Evolutionary conservation across 1,284 basidiomycete genomes (phyloP).

Genomic region (Athelia sp.): DNA sequence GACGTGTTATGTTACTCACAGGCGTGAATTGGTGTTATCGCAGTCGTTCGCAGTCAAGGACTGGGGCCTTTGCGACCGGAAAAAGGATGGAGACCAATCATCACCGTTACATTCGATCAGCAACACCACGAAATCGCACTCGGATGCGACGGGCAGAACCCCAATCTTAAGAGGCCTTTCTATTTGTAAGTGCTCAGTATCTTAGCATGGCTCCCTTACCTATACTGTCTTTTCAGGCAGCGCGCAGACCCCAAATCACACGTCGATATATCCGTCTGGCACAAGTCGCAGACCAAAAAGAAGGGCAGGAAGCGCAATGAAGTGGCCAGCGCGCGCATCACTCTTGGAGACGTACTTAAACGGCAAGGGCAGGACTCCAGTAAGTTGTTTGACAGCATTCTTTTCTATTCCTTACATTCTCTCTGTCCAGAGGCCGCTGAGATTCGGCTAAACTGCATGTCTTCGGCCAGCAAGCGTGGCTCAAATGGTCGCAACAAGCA

Average conservation of each 20-base stretch:
- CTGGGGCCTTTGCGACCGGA: conserved; percentile 41
- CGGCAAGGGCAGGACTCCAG: conserved; percentile 39
- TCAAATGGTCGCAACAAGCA: conserved; percentile 24
- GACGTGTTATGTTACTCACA: neutral
- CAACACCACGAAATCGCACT: conserved; percentile 48
- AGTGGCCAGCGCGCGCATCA: conserved; percentile 42
- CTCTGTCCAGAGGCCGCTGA: conserved; percentile 35
- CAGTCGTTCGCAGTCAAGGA: conserved; percentile 43
- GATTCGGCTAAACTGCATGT: conserved; percentile 31
- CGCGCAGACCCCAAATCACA: conserved; percentile 31
- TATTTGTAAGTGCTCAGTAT: conserved; percentile 38
- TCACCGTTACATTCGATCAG: conserved; percentile 46
- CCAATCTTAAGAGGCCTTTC: conserved; percentile 51
- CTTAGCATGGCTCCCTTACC: neutral
- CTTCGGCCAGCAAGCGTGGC: conserved; percentile 15
- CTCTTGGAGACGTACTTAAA: conserved; percentile 46
- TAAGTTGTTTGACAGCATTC: conserved; percentile 22
- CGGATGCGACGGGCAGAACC: conserved; percentile 64
- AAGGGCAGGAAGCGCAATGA: conserved; percentile 50
- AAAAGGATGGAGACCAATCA: conserved; percentile 58
- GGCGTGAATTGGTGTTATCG: neutral
- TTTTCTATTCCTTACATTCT: conserved; percentile 6
- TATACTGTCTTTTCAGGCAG: conserved; percentile 27
- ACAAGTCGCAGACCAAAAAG: conserved; percentile 51
- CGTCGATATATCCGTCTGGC: conserved; percentile 50